Percentiles rank a stretch among this genome's conserved stretches.
Evolutionary conservation across 768 basidiomycete species (phyloP).

Genomic region (Paxillus ammoniavirescens): DNA sequence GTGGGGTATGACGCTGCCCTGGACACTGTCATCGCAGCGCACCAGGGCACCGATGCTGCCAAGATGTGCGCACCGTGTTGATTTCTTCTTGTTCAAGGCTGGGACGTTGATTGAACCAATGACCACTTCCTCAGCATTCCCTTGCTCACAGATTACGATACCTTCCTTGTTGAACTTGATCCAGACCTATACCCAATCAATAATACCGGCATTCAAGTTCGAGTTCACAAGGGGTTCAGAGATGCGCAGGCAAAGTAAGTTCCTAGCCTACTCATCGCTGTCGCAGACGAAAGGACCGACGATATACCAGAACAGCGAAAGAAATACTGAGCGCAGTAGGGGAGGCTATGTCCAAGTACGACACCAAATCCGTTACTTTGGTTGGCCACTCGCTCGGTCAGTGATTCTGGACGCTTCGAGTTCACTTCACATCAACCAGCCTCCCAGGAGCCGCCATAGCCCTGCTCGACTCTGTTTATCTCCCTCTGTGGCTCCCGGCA

Average conservation of each 20-base stretch:
- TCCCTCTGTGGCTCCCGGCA: slow-evolving; percentile 36
- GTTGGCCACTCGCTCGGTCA: slow-evolving; percentile 45
- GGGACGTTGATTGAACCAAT: not conserved
- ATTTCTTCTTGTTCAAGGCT: too few relatives aligned
- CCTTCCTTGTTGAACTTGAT: slow-evolving; percentile 33
- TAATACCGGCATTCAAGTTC: slow-evolving; percentile 34
- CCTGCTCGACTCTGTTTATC: slow-evolving; percentile 42
- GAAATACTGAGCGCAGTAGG: slow-evolving; percentile 40
- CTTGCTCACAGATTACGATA: slow-evolving; percentile 37
- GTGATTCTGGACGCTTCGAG: not conserved
- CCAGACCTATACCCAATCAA: slow-evolving; percentile 41
- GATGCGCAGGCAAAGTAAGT: slow-evolving; percentile 41
- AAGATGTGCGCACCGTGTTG: slow-evolving; percentile 27
- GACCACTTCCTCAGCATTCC: slow-evolving; percentile 31
- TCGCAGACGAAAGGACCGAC: not conserved
- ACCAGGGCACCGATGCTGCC: slow-evolving; percentile 41
- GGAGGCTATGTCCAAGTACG: slow-evolving; percentile 33
- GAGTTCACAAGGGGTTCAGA: slow-evolving; percentile 45
- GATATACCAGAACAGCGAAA: slow-evolving; percentile 36
- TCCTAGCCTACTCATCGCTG: not conserved
- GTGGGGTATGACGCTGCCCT: slow-evolving; percentile 37
- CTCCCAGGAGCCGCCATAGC: slow-evolving; percentile 38
- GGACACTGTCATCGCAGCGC: slow-evolving; percentile 39
- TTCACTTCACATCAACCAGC: not conserved
- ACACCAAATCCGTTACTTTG: slow-evolving; percentile 36